Conservation (phyloP, 768 basidiomycete species). For the Boletus patriciae region DNA sequence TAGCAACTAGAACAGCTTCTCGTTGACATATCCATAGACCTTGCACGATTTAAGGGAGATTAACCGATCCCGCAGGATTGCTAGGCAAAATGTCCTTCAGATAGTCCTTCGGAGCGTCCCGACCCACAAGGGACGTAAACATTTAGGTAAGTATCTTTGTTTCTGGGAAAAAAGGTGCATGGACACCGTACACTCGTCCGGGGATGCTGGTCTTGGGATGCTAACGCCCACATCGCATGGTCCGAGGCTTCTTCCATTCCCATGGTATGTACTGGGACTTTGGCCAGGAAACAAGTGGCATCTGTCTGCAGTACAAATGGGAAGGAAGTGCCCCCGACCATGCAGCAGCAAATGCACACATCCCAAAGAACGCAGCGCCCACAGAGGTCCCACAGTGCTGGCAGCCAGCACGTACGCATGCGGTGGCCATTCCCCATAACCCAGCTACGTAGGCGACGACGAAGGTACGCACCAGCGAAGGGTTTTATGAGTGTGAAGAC, state of each 20-base stretch:
- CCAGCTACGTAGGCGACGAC: slow-evolving; percentile 11
- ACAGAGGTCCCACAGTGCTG: background rate
- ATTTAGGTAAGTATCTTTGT: slow-evolving; percentile 5
- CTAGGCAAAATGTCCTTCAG: background rate
- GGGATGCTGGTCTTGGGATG: slow-evolving; percentile 26
- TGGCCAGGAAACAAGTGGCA: slow-evolving; percentile 31
- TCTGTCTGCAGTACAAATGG: slow-evolving; percentile 37
- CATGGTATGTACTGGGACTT: slow-evolving; percentile 50
- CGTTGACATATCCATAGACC: slow-evolving; percentile 1
- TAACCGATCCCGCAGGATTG: slow-evolving; percentile 1
- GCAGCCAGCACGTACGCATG: background rate
- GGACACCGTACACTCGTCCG: background rate
- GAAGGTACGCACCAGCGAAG: slow-evolving; percentile 19
- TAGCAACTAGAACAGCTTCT: background rate
- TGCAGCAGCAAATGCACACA: slow-evolving; percentile 29
- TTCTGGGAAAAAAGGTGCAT: background rate
- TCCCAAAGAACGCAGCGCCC: slow-evolving; percentile 20
- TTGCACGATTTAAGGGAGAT: background rate
- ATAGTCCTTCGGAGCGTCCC: slow-evolving; percentile 9
- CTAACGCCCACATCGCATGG: slow-evolving; percentile 33
- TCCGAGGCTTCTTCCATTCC: slow-evolving; percentile 54
- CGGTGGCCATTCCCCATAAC: slow-evolving; percentile 14
- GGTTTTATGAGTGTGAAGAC: background rate
- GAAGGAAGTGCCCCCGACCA: slow-evolving; percentile 40
- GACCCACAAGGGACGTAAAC: background rate